Conservation (phyloP, 192 early-diverging fungal species). For the Mortierella claussenii region DNA sequence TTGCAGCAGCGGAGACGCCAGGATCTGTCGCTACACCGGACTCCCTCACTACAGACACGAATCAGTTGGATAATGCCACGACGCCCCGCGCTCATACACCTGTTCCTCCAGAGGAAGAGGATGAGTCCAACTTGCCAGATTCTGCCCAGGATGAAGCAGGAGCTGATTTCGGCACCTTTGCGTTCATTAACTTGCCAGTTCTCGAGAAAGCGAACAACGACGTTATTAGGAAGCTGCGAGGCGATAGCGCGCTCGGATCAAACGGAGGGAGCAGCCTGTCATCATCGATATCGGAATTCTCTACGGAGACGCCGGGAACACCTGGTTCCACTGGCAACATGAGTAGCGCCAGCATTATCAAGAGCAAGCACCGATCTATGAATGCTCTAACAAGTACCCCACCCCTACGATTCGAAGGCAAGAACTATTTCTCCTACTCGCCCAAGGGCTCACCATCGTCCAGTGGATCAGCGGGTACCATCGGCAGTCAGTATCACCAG, state of each 20-base stretch:
- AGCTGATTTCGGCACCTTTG: constrained; percentile 91
- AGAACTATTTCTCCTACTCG: constrained; percentile 52
- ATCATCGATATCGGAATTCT: constrained; percentile 44
- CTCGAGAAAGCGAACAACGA: constrained; percentile 93
- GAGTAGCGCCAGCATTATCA: constrained; percentile 17
- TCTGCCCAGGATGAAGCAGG: constrained; percentile 33
- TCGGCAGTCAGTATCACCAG: constrained; percentile 13
- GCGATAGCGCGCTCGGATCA: constrained; percentile 61
- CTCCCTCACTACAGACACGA: constrained; percentile 6
- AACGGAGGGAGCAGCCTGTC: constrained; percentile 39
- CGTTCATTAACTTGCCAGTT: constrained; percentile 89
- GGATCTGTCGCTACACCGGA: constrained; percentile 7
- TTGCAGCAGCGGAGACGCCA: not conserved
- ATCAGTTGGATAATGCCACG: constrained; percentile 29
- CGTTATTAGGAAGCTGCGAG: constrained; percentile 81
- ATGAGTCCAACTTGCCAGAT: constrained; percentile 6
- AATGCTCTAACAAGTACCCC: constrained; percentile 35
- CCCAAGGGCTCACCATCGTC: constrained; percentile 45
- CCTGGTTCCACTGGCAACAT: constrained; percentile 20
- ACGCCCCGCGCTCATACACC: constrained; percentile 44
- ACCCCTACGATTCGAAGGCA: constrained; percentile 45
- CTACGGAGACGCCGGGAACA: constrained; percentile 37
- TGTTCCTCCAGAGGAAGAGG: constrained; percentile 24
- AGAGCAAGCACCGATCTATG: constrained; percentile 50
- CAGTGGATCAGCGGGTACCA: constrained; percentile 25